Conservation (phyloP, 192 early-diverging fungal genomes). For the Coemansia javaensis region DNA sequence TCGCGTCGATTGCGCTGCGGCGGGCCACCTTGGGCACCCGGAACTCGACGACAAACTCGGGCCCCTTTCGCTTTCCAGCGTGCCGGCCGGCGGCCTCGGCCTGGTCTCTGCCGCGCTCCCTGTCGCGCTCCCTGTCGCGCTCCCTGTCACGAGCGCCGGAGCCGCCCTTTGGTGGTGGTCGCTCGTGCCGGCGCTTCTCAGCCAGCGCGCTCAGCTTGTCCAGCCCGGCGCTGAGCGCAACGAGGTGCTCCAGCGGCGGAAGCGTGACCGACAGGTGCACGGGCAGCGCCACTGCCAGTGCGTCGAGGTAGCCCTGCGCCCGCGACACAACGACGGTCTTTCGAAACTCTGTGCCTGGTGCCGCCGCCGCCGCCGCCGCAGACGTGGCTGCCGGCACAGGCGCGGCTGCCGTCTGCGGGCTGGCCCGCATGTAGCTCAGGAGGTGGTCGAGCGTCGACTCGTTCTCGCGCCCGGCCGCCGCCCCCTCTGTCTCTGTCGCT, state of each 20-base stretch:
- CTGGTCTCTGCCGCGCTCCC: too few species aligned
- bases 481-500: background rate
- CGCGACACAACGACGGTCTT: constrained; percentile 30
- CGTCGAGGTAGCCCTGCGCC: constrained; percentile 17
- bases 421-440: constrained; percentile 35
- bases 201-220: constrained; percentile 4
- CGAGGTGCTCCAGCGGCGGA: constrained; percentile 10
- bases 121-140: too few species aligned
- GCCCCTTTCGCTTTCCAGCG: background rate
- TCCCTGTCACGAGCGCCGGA: too few species aligned
- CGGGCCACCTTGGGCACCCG: constrained; percentile 34
- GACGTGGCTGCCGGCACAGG: background rate
- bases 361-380: background rate
- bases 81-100: background rate
- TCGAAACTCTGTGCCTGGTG: constrained; percentile 3
- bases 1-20: constrained; percentile 26
- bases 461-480: constrained; percentile 1
- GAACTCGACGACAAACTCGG: constrained; percentile 18
- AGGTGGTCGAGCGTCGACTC: constrained; percentile 31
- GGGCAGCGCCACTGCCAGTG: constrained; percentile 8
- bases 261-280: constrained; percentile 10
- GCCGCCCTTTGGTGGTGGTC: too few species aligned
- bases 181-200: constrained; percentile 9
- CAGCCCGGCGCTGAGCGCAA: background rate
- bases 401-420: constrained; percentile 9